phyloP scores from a whole-genome alignment of 305 asterid species.

The Solanum chacoense region DNA sequence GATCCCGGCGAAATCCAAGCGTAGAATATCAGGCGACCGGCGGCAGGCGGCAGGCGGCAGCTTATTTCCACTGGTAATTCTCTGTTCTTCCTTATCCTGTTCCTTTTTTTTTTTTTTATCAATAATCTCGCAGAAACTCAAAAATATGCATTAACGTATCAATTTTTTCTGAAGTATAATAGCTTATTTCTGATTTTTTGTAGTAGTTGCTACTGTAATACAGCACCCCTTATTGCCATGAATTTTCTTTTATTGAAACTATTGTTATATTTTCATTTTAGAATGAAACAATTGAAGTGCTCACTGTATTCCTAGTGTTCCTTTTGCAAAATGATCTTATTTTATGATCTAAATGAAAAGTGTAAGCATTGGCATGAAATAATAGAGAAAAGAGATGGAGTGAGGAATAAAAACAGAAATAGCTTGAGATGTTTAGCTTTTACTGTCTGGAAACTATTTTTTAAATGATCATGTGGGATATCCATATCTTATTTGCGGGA shows the following conservation, averaged over 20 bases:
- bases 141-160: not conserved
- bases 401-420: not conserved
- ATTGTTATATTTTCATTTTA: not conserved
- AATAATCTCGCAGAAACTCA: not conserved
- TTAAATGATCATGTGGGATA: not conserved
- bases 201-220: not conserved
- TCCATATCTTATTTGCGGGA: not conserved
- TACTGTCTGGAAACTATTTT: not conserved
- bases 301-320: not conserved
- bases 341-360: not conserved
- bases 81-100: not conserved
- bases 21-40: slow-evolving; percentile 24
- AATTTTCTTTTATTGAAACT: too few species aligned
- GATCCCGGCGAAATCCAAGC: slow-evolving; percentile 5
- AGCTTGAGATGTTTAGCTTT: not conserved
- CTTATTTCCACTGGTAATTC: slow-evolving; percentile 24
- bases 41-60: slow-evolving; percentile 24
- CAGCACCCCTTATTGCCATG: not conserved
- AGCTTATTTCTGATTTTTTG: not conserved
- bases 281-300: not conserved
- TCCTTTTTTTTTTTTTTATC: not conserved
- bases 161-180: not conserved
- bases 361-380: not conserved
- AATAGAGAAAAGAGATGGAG: not conserved
- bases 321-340: not conserved